Conservation (phyloP, 495 filamentous ascomycete genomes). For the Tuber borchii region DNA sequence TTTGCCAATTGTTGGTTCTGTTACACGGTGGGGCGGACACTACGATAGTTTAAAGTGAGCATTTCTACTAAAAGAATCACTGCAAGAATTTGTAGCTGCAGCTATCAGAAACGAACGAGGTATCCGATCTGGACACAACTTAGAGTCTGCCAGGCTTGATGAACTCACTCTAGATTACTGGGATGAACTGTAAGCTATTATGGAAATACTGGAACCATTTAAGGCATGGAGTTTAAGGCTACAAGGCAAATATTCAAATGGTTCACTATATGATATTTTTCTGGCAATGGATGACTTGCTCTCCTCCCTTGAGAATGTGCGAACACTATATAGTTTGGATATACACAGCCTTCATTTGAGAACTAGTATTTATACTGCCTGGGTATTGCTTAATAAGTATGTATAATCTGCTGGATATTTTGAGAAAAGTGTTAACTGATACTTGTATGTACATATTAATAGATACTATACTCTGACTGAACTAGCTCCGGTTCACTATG, state of each 20-base stretch:
- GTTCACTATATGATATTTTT: slow-evolving; percentile 12
- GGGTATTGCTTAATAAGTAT: not conserved
- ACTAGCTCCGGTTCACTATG: not conserved
- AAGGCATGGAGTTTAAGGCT: slow-evolving; percentile 9
- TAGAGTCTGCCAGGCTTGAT: not conserved
- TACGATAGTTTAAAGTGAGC: slow-evolving; percentile 13
- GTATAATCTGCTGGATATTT: not conserved
- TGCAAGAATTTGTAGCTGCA: slow-evolving; percentile 18
- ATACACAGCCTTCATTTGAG: not conserved
- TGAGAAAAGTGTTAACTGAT: not conserved
- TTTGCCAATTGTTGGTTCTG: not conserved
- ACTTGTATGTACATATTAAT: not conserved
- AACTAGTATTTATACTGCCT: not conserved
- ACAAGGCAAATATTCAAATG: slow-evolving; percentile 10
- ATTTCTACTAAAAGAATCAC: slow-evolving; percentile 12
- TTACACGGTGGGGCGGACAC: slow-evolving; percentile 24
- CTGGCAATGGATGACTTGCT: not conserved
- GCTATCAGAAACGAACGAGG: slow-evolving; percentile 7
- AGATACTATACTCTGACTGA: not conserved
- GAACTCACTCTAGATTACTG: not conserved
- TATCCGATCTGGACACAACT: too few relatives aligned
- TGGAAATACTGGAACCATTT: slow-evolving; percentile 17
- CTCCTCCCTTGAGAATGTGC: not conserved
- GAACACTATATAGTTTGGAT: not conserved
- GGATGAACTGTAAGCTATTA: not conserved